Base-by-base conservation (phyloP, 352 stramenopile species). In the Pythium volutum region DNA sequence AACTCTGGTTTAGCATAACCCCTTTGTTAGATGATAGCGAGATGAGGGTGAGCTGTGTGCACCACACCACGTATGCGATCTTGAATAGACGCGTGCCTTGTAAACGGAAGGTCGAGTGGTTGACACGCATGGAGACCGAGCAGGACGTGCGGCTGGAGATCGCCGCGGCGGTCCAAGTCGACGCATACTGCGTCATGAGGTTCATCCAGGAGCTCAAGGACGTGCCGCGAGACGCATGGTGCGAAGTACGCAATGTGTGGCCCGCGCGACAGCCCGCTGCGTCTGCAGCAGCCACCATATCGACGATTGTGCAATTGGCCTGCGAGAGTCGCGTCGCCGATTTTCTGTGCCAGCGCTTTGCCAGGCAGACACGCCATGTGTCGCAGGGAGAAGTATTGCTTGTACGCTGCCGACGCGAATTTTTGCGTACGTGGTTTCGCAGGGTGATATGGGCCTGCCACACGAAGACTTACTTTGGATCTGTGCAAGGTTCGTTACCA, bases 291-390 rank as follows among this genome's bases (percentile, higher is more conserved):
- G 26, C 22, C 6, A 42, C 60, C n/a, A 61, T n/a, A n/a, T n/a
- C 42, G 14, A 66, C 53, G 12, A 43, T 46, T 11, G 71, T 79
- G 1, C 67, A 79, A 10, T 54, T 89, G 42, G 71, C 38, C 34
- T 89, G 79, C 42, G 79, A 86, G 14, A 55, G 68, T 6, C 42
- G 14, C 1, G 75, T 91, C n/a, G 71, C 75, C 2, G 69, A 68
- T 6, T 88, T 88, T 64, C 62, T 91, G 3, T 88, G 76, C 60
- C 62, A 81, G 18, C 81, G 79, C 23, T 91, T 91, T 49, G 38
- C 74, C 10, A 68, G 70, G 29, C 67, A 75, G 27, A 72, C 52
- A 10, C 66, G 63, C 2, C 75, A 88, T 25, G 61, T 88, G 1
- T 73, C 67, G 0, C 55, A 70, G 26, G 78, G 81, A 5, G 77